Base-by-base conservation (phyloP, 78 protist species). In the Corallochytrium limacisporum region DNA sequence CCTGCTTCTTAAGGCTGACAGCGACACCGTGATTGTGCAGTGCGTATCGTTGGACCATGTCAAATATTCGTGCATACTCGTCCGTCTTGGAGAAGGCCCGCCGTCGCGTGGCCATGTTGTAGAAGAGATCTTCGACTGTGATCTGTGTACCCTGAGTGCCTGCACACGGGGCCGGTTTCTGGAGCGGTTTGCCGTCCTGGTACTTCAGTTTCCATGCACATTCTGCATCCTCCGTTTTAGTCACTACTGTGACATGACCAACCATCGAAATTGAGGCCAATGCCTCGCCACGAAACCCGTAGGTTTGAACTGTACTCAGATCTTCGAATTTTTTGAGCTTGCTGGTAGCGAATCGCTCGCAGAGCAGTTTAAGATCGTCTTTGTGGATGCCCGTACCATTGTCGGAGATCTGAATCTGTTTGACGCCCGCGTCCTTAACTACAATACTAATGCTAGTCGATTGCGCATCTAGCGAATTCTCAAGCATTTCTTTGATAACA, bases 271-370 rank as follows among this genome's bases (percentile, higher is more conserved):
- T 86, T 42, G 86, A 63, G 2, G 98, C 96, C n/a, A 96, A 82
- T 9, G 99, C 99, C 49, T 94, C 98, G 7, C 98, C 98, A 12
- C 97, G 61, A 26, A 65, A 75, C 13, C 90, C 90, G 46, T 53
- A 81, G n/a, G 98, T 85, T 22, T 16, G 24, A 28, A 93, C 77
- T 18, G 51, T 46, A 33, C 43, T 2, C 31, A 93, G 50, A 60
- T 93, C 98, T 8, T 91, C 94, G 46, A 88, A 91, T 10, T 49
- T 32, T 1, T 31, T 6, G 22, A 93, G 71, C 48, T 93, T 93
- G 42, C 79, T 57, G 9, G 98, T 93, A 13, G 94, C 69, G 53
- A 86, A 86, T 16, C 98, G 82, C 60, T 86, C 90, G 63, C 98
- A 93, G 2, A 90, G 79, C 22, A 93, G 36, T 0, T 43, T 65